Evolutionary conservation across 805 yeast genomes (phyloP).

Genomic region (Wickerhamiella dianesei): DNA sequence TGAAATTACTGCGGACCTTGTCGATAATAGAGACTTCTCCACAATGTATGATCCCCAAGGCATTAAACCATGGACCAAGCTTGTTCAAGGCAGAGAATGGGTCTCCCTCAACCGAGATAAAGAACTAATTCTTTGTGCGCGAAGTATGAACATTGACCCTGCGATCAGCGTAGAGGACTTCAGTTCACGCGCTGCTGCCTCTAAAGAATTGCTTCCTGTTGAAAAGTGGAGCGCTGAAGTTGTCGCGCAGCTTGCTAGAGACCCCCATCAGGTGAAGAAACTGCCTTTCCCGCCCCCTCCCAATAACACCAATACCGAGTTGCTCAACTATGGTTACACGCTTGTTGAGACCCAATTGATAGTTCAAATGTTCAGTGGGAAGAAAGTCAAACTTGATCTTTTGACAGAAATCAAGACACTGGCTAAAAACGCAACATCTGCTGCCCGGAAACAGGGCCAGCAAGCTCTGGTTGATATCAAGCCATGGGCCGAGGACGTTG

Average conservation of each 20-base stretch:
- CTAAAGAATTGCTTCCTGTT: slow-evolving; percentile 23
- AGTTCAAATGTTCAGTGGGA: slow-evolving; percentile 7
- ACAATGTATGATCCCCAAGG: slow-evolving; percentile 27
- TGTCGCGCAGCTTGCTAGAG: slow-evolving; percentile 11
- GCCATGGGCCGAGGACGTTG: background rate
- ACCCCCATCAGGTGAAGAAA: slow-evolving; percentile 1
- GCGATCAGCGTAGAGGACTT: background rate
- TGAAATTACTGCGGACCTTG: slow-evolving; percentile 6
- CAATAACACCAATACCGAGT: slow-evolving; percentile 17
- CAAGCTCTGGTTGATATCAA: background rate
- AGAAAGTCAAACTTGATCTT: background rate
- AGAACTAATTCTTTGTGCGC: slow-evolving; percentile 6
- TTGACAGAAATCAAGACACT: background rate
- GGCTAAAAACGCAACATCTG: background rate
- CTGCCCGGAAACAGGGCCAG: background rate
- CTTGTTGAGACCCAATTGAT: slow-evolving; percentile 20
- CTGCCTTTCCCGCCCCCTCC: background rate
- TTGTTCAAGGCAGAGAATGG: slow-evolving; percentile 8
- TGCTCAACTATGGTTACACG: slow-evolving; percentile 20
- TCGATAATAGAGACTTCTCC: slow-evolving; percentile 49
- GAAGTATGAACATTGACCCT: background rate
- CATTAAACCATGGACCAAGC: background rate
- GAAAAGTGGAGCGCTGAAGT: slow-evolving; percentile 28
- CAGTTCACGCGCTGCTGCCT: background rate
- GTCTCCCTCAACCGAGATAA: slow-evolving; percentile 7